These are phyloP conservation scores for Cladosporium velox DNA, from an alignment of 2,329 filamentous ascomycete species.

Conservation along the genomic window DNA sequence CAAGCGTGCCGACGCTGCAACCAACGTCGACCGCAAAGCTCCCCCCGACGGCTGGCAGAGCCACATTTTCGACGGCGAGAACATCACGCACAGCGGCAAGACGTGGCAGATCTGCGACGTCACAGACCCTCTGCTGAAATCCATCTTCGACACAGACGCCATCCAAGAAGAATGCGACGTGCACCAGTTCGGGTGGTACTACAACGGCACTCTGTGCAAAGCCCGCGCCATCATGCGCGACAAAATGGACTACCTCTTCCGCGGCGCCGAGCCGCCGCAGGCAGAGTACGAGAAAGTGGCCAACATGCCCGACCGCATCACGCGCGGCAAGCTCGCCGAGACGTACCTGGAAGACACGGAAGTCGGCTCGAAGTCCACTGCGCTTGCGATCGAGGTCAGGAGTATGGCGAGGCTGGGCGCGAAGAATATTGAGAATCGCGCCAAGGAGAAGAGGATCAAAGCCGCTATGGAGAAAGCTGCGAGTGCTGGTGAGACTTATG, in stretches of 20 bases:
- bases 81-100: constrained; percentile 76
- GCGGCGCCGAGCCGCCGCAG: constrained; percentile 36
- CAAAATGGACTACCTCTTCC: constrained; percentile 62
- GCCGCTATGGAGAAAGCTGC: constrained; percentile 6
- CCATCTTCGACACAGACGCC: constrained; percentile 65
- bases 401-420: constrained; percentile 20
- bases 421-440: constrained; percentile 22
- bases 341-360: constrained; percentile 21
- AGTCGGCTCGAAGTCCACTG: constrained; percentile 1
- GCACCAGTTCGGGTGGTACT: constrained; percentile 74
- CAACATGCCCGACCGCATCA: constrained; percentile 27
- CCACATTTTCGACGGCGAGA: constrained; percentile 82
- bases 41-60: constrained; percentile 45
- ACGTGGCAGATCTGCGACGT: constrained; percentile 96
- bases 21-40: constrained; percentile 17
- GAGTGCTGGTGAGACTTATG: constrained; percentile 20
- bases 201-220: constrained; percentile 78
- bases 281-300: constrained; percentile 31
- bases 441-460: constrained; percentile 22
- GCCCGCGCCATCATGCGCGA: constrained; percentile 84
- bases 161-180: constrained; percentile 52
- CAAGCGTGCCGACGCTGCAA: constrained; percentile 24
- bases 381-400: constrained; percentile 18
- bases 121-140: constrained; percentile 71
- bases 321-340: constrained; percentile 22